A percentile compares a stretch with the other conserved stretches of the same genome.
phyloP scores from a whole-genome alignment of 1,284 basidiomycete genomes.

The Vanrija sp. region DNA sequence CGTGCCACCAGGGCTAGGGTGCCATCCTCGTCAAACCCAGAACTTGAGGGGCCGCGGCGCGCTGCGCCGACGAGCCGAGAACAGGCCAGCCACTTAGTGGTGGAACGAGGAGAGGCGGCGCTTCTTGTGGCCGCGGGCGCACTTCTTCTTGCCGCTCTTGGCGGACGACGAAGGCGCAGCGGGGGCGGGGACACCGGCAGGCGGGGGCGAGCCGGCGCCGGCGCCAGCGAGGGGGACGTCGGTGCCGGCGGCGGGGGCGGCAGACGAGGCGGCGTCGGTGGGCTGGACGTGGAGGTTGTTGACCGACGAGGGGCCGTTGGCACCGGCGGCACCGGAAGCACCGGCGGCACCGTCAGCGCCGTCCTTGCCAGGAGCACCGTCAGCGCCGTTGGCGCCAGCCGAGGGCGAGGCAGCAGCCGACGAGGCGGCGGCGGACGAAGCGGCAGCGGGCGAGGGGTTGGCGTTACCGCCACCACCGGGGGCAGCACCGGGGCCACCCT shows the following conservation, averaged over 20 bases:
- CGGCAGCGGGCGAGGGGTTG: too few species aligned
- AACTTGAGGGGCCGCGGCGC: too few species aligned
- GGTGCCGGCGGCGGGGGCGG: not conserved
- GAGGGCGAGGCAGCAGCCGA: not conserved
- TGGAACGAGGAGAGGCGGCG: too few species aligned
- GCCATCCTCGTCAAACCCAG: too few species aligned
- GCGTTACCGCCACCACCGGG: not conserved
- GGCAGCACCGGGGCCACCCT: not conserved
- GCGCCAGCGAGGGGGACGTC: constrained; percentile 23
- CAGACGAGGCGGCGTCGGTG: not conserved
- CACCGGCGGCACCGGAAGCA: constrained; percentile 1
- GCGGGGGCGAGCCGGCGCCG: not conserved
- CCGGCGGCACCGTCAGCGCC: constrained; percentile 27
- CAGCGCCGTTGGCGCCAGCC: not conserved
- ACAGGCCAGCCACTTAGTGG: too few species aligned
- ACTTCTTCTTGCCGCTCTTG: constrained; percentile 5
- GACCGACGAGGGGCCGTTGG: too few species aligned
- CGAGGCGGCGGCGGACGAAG: not conserved
- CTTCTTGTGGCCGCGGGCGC: not conserved
- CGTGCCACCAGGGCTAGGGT: too few species aligned
- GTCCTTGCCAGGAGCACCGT: constrained; percentile 20
- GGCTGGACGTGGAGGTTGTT: not conserved
- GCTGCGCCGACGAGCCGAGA: too few species aligned
- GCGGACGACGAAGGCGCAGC: constrained; percentile 1
- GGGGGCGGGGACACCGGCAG: not conserved